These are phyloP conservation scores for Populus pruinosa DNA, from an alignment of 345 rosid species.

Conservation along the genomic window DNA sequence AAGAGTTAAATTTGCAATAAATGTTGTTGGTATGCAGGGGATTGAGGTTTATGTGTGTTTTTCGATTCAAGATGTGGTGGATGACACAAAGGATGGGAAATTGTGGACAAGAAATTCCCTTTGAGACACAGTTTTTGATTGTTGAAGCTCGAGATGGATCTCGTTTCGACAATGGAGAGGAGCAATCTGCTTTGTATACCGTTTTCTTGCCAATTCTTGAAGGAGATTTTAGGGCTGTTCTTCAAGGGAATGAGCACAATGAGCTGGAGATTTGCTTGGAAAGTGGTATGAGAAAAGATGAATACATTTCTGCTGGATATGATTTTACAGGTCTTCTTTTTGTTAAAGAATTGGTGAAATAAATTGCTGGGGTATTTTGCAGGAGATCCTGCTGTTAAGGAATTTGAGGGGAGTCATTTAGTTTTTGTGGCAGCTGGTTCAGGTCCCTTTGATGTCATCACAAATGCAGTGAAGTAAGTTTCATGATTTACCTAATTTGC, in stretches of 20 bases:
- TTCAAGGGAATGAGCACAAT: conserved; percentile 54
- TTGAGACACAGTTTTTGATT: conserved; percentile 61
- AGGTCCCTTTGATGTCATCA: conserved; percentile 56
- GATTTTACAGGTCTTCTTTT: not conserved
- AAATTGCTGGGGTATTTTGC: conserved; percentile 2
- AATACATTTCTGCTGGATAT: not conserved
- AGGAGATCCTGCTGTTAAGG: conserved; percentile 61
- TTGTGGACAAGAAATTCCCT: conserved; percentile 54
- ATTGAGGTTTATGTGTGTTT: conserved; percentile 58
- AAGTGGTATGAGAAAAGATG: conserved; percentile 40
- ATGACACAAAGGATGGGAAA: conserved; percentile 72
- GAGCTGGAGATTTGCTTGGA: conserved; percentile 67
- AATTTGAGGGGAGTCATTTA: conserved; percentile 52
- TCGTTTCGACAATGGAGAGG: conserved; percentile 30
- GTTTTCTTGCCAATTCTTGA: conserved; percentile 62
- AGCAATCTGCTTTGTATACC: conserved; percentile 32
- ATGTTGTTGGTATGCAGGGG: conserved; percentile 40
- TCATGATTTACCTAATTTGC: not conserved
- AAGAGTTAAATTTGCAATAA: not conserved
- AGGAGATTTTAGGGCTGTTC: conserved; percentile 67
- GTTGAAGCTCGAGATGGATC: conserved; percentile 47
- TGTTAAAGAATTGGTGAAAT: not conserved
- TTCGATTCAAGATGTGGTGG: conserved; percentile 77
- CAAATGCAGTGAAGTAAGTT: conserved; percentile 54
- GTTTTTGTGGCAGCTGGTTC: conserved; percentile 63